These are phyloP conservation scores for Euphorbia tirucalli DNA, from an alignment of 345 rosid species.

Conservation along the genomic window DNA sequence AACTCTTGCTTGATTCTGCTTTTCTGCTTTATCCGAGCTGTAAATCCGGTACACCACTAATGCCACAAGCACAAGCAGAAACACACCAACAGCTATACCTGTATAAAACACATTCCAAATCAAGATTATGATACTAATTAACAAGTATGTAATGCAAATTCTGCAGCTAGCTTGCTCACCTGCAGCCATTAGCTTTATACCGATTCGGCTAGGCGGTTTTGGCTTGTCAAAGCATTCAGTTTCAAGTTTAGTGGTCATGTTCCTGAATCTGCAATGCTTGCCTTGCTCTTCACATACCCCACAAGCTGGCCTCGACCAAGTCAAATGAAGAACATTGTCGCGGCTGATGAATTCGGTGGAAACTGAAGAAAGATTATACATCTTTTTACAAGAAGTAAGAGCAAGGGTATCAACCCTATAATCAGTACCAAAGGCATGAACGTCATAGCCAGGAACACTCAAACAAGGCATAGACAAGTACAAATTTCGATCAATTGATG, in stretches of 20 bases:
- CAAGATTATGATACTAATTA: background rate
- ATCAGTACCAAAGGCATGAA: background rate
- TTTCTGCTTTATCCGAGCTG: slow-evolving; percentile 9
- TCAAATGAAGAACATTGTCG: slow-evolving; percentile 8
- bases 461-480: background rate
- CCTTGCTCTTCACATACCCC: slow-evolving; percentile 7
- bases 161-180: slow-evolving; percentile 2
- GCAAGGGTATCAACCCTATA: background rate
- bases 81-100: slow-evolving; percentile 4
- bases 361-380: slow-evolving; percentile 11
- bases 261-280: slow-evolving; percentile 8
- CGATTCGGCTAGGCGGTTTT: background rate
- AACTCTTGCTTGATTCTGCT: slow-evolving; percentile 11
- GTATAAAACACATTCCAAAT: background rate
- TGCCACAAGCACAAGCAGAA: background rate
- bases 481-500: background rate
- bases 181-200: slow-evolving; percentile 5
- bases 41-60: background rate
- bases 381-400: slow-evolving; percentile 17
- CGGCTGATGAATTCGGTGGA: background rate
- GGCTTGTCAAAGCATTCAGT: slow-evolving; percentile 14
- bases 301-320: slow-evolving; percentile 19
- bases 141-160: background rate
- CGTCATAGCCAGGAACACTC: background rate
- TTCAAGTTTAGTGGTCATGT: background rate